phyloP scores from a whole-genome alignment of 1,139 yeast species.

The Diutina sp. region DNA sequence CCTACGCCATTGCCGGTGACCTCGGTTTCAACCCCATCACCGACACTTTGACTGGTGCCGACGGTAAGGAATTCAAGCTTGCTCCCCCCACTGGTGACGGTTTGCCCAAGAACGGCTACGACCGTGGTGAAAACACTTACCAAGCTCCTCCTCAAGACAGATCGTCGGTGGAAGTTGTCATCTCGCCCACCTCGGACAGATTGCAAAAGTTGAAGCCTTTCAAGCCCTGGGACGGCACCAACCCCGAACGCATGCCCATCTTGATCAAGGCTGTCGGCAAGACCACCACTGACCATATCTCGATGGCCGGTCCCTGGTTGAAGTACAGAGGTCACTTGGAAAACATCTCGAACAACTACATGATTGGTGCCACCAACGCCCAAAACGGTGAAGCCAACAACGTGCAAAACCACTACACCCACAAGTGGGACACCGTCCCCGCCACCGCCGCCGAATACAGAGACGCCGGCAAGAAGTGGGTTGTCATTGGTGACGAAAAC shows the following conservation, averaged over 20 bases:
- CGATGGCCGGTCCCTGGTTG: slow-evolving; percentile 99
- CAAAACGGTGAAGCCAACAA: slow-evolving; percentile 94
- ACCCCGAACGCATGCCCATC: slow-evolving; percentile 78
- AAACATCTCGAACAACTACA: slow-evolving; percentile 96
- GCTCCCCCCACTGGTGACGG: slow-evolving; percentile 86
- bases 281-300: slow-evolving; percentile 98
- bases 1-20: slow-evolving; percentile 94
- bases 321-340: slow-evolving; percentile 99
- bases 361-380: slow-evolving; percentile 98
- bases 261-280: slow-evolving; percentile 95
- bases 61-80: slow-evolving; percentile 93
- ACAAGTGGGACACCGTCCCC: slow-evolving; percentile 91
- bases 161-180: slow-evolving; percentile 56
- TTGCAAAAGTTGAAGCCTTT: slow-evolving; percentile 38
- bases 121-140: slow-evolving; percentile 90
- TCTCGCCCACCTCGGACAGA: slow-evolving; percentile 69
- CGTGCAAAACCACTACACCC: slow-evolving; percentile 83
- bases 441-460: slow-evolving; percentile 93
- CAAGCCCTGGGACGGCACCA: slow-evolving; percentile 88
- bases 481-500: slow-evolving; percentile 97
- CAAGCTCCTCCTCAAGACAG: slow-evolving; percentile 96
- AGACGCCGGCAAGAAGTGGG: slow-evolving; percentile 88
- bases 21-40: slow-evolving; percentile 97
- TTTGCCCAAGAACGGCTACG: slow-evolving; percentile 89
- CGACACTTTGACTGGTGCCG: slow-evolving; percentile 84